phyloP scores from a whole-genome alignment of 805 yeast species.

The Saturnispora saitoi region DNA sequence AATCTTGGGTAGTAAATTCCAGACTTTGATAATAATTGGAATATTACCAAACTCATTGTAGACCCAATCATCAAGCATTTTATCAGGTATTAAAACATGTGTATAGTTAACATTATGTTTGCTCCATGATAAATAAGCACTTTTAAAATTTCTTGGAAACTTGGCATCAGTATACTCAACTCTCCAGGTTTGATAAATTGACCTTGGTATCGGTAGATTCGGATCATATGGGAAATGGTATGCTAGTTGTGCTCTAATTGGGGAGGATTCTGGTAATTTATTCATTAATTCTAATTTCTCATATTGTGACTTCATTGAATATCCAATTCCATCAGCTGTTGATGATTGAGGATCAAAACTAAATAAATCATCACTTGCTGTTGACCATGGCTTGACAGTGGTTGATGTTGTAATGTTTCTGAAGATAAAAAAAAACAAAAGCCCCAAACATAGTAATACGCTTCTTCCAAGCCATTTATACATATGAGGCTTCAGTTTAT shows the following conservation, averaged over 20 bases:
- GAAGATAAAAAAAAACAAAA: neutral
- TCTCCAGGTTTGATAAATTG: constrained; percentile 95
- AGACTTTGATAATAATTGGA: constrained; percentile 74
- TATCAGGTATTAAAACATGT: constrained; percentile 68
- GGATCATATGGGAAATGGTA: constrained; percentile 71
- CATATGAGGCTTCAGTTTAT: neutral
- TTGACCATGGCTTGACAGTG: neutral
- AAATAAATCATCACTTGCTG: neutral
- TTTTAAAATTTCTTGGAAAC: constrained; percentile 46
- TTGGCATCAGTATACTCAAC: constrained; percentile 45
- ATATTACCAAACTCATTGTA: constrained; percentile 52
- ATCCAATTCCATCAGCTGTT: neutral
- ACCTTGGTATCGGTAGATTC: constrained; percentile 55
- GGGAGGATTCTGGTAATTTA: constrained; percentile 13
- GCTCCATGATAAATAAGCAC: constrained; percentile 56
- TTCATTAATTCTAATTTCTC: neutral
- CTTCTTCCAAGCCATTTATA: neutral
- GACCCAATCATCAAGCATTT: constrained; percentile 44
- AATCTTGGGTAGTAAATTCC: constrained; percentile 63
- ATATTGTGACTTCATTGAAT: constrained; percentile 3
- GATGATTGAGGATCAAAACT: neutral
- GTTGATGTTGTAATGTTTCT: neutral
- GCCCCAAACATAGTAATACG: neutral
- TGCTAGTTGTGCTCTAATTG: constrained; percentile 51
- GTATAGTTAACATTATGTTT: constrained; percentile 51